These are phyloP conservation scores for Candida gigantensis DNA, from an alignment of 1,139 yeast species.

Conservation along the genomic window DNA sequence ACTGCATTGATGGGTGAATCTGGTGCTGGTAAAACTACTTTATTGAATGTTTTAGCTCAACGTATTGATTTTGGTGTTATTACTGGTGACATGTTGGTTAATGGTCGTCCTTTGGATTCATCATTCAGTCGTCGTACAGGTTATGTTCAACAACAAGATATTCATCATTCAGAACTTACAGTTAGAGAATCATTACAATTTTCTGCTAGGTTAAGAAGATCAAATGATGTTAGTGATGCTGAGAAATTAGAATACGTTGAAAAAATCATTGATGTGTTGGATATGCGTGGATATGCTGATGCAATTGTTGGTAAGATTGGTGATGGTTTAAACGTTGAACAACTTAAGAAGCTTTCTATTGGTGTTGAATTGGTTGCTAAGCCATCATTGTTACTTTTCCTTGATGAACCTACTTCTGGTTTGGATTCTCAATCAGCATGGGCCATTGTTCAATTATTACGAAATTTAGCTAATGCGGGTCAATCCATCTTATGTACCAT, in stretches of 20 bases:
- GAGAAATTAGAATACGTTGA: conserved; percentile 58
- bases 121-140: conserved; percentile 63
- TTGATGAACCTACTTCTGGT: conserved; percentile 94
- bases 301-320: conserved; percentile 60
- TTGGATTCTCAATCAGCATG: conserved; percentile 91
- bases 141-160: conserved; percentile 66
- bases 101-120: conserved; percentile 53
- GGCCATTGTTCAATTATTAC: conserved; percentile 76
- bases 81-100: conserved; percentile 65
- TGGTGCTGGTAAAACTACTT: conserved; percentile 70
- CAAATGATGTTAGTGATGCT: conserved; percentile 33
- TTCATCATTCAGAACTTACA: conserved; percentile 57
- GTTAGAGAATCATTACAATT: conserved; percentile 63
- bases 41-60: conserved; percentile 59
- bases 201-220: conserved; percentile 62
- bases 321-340: conserved; percentile 65
- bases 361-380: conserved; percentile 89
- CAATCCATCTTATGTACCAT: conserved; percentile 84
- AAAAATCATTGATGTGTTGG: conserved; percentile 53
- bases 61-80: conserved; percentile 60
- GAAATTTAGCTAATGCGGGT: conserved; percentile 73
- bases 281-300: conserved; percentile 64
- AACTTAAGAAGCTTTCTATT: conserved; percentile 64
- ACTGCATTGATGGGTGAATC: conserved; percentile 77
- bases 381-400: conserved; percentile 75